Evolutionary conservation across 2,329 filamentous ascomycete genomes (phyloP), one percentile per base, ranked within the genome.

Genomic region (Epichloe sibirici): DNA sequence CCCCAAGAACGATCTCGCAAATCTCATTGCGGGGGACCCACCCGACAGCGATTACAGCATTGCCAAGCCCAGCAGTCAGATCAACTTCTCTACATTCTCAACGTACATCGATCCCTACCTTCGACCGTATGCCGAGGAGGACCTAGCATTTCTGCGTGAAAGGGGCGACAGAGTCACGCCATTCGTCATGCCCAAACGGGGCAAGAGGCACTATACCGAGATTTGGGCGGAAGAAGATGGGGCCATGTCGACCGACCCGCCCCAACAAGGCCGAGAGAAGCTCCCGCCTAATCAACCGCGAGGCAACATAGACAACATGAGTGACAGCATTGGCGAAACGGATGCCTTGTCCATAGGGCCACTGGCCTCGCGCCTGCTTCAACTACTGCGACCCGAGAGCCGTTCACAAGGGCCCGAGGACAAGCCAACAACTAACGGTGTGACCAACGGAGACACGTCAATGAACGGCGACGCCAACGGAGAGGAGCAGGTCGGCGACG

Each of bases 21-120:
- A 96, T 63, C 75, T 93, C 59, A 94, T 95, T 57, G 86, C 91
- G 11, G 93, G 93, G 47, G 83, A 86, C 40, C 87, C 90, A 1
- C 91, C 93, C 1, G 90, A 97, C 67, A 90, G 88, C 66, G 93
- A 98, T 71, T 97, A 96, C 63, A 96, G 88, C 65, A 95, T 82
- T 64, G 86, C 89, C 37, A 98, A 97, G 66, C 90, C 91, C 5
- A 84, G 85, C 21, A 95, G 91, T 62, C 93, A 98, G 72, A 93
- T 97, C 66, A 90, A 87, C 65, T 93, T 93, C 58, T 86, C 82
- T 53, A 95, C 91, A 2, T 98, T 98, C 68, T 85, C 86, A n/a
- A 83, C 86, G 5, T 95, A 93, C 64, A 79, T 94, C 51, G 93
- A 98, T 57, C 88, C 90, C 0, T 97, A 88, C 70, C 93, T 96